Base-by-base conservation (phyloP, 805 yeast genomes). In the Helenozyma rhizophorensis region DNA sequence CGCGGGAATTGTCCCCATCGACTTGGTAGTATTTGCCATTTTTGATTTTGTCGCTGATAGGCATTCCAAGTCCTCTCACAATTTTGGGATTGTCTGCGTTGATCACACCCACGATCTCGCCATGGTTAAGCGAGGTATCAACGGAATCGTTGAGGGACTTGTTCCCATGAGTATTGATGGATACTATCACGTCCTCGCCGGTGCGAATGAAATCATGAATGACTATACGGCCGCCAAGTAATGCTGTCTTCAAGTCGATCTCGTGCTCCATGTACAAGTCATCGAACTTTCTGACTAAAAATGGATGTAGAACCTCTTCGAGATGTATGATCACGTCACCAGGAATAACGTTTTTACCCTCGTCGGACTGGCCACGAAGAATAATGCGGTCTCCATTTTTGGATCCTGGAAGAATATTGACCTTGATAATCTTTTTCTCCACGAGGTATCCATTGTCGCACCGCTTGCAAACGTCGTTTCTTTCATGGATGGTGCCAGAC, bases 281-380 rank as follows among this genome's bases (percentile, higher is more conserved):
- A 23, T 68, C 51, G 22, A 56, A 68, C 28, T 53, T 58, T 39
- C 82, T 59, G 10, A 60, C 60, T 34, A 73, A 67, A 13, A 40
- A 45, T 8, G 56, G 53, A 42, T 65, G 69, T 4, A 50, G 45
- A 28, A 62, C 38, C 43, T 72, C 70, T 23, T 65, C 64, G 15
- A 82, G 52, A 2, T 71, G 74, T 8, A 82, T 69, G 3, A 80
- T 58, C 6, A 82, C 80, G 51, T 82, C 85, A 2, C 89, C 89
- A 0, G 88, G 83, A 3, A 71, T 56, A 3, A 76, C 58, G 39
- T 69, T 65, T 13, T 71, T 52, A 0, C 77, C 82, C 52, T 80
- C 83, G 48, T 82, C 88, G 0, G 80, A 84, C 45, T 74, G 79
- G 5, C 78, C 74, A n/a, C 68, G 59, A 14, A 79, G 56, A 1